phyloP scores from a whole-genome alignment of 2,329 filamentous ascomycete genomes.

The Cladophialophora exuberans region DNA sequence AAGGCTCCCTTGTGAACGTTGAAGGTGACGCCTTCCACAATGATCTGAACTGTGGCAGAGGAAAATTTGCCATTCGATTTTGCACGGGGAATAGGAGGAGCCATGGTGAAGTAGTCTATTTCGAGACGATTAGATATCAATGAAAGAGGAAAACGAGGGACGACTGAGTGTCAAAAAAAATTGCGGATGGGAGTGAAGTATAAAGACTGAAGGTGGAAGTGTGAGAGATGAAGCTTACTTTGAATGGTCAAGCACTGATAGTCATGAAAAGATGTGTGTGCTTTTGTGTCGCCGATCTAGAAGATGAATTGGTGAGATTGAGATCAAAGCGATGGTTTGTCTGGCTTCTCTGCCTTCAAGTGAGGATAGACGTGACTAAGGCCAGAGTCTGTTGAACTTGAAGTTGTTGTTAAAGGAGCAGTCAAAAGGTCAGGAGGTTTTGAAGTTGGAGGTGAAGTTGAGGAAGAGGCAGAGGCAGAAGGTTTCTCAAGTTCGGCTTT shows the following conservation, averaged over 20 bases:
- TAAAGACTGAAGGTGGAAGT: too few relatives aligned
- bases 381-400: conserved; percentile 1
- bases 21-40: conserved; percentile 24
- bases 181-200: too few relatives aligned
- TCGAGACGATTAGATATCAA: neutral
- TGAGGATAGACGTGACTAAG: conserved; percentile 34
- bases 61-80: conserved; percentile 6
- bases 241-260: too few relatives aligned
- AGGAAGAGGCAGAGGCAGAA: neutral
- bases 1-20: conserved; percentile 25
- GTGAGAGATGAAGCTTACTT: neutral
- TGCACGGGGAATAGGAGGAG: neutral
- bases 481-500: conserved; percentile 42
- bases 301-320: too few relatives aligned
- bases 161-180: neutral
- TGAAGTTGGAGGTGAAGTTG: neutral
- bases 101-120: neutral
- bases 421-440: conserved; percentile 4
- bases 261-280: too few relatives aligned
- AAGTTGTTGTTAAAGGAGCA: conserved; percentile 8
- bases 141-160: neutral
- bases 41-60: conserved; percentile 25
- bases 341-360: conserved; percentile 23
- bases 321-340: conserved; percentile 34
- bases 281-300: too few relatives aligned